Evolutionary conservation across 768 basidiomycete species (phyloP).

Genomic region (Tulasnella sp.): DNA sequence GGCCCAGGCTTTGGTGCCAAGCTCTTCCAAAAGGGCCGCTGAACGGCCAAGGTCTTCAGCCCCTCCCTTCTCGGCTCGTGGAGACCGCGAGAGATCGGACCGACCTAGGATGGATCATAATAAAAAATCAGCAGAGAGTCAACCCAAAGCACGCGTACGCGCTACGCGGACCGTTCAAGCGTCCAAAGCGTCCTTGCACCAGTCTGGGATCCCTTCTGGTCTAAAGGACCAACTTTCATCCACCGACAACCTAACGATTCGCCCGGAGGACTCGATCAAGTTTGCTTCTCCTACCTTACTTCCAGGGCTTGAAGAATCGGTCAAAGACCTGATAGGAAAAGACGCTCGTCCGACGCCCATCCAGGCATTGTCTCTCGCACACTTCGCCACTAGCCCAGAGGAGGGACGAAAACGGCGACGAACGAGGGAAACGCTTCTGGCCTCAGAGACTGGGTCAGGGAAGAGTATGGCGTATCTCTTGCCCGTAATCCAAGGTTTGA

Average conservation of each 20-base stretch:
- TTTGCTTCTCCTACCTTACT: conserved; percentile 75
- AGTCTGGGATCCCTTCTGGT: conserved; percentile 12
- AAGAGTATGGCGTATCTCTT: conserved; percentile 91
- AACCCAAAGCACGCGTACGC: not conserved
- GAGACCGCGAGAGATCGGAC: not conserved
- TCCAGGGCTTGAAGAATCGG: conserved; percentile 61
- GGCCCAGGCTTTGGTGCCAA: not conserved
- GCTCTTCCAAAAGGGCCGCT: not conserved
- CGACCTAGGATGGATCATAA: not conserved
- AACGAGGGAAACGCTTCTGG: conserved; percentile 61
- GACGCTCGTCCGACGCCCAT: conserved; percentile 68
- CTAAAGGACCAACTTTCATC: conserved; percentile 25
- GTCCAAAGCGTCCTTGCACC: conserved; percentile 16
- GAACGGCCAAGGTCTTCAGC: not conserved
- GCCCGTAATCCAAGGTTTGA: conserved; percentile 78
- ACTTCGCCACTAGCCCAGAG: conserved; percentile 51
- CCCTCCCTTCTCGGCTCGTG: not conserved
- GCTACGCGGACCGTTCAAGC: not conserved
- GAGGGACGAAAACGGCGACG: conserved; percentile 34
- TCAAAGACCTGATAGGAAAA: conserved; percentile 62
- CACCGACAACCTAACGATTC: conserved; percentile 6
- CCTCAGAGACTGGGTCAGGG: conserved; percentile 88
- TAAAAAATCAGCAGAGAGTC: not conserved
- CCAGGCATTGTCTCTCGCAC: conserved; percentile 72
- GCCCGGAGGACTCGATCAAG: conserved; percentile 9